Conservation (phyloP, 225 moss, liverwort and hornwort species). For the Takakia lepidozioides region DNA sequence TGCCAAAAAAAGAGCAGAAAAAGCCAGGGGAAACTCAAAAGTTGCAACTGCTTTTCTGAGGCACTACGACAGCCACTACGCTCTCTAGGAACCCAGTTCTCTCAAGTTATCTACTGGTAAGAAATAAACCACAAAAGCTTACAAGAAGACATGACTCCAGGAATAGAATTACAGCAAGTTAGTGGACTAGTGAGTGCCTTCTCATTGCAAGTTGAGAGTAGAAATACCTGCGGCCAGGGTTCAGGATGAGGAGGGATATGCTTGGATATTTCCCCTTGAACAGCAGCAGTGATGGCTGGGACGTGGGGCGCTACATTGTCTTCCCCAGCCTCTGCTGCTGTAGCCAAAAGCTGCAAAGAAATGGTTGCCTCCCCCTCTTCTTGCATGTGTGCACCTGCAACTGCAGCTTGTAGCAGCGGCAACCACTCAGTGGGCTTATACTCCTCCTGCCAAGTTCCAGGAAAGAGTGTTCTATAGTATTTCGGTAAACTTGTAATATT, state of each 20-base stretch:
- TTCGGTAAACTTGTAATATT: no score
- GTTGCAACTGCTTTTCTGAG: no score
- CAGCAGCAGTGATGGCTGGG: slow-evolving; percentile 77
- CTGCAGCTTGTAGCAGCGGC: slow-evolving; percentile 91
- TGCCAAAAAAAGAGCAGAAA: no score
- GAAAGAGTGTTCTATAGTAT: not conserved
- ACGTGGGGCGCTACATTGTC: slow-evolving; percentile 87
- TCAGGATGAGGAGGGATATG: slow-evolving; percentile 92
- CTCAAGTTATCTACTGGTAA: no score
- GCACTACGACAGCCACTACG: no score
- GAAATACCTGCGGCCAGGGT: slow-evolving; percentile 87
- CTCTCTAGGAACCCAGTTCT: no score
- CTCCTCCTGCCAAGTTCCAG: slow-evolving; percentile 48
- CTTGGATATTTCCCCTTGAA: slow-evolving; percentile 67
- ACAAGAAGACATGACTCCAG: no score
- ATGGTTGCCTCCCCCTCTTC: slow-evolving; percentile 85
- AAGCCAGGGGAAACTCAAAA: no score
- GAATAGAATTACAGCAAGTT: no score
- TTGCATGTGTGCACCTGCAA: slow-evolving; percentile 65
- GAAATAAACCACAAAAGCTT: no score
- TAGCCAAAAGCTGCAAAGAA: slow-evolving; percentile 80
- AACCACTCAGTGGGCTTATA: slow-evolving; percentile 84
- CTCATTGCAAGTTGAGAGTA: not conserved
- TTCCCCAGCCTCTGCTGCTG: slow-evolving; percentile 91
- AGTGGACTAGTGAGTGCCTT: no score